Percentiles rank a stretch among this genome's conserved stretches.
Conservation (phyloP, 345 rosid species). For the Heritiera fomes region DNA sequence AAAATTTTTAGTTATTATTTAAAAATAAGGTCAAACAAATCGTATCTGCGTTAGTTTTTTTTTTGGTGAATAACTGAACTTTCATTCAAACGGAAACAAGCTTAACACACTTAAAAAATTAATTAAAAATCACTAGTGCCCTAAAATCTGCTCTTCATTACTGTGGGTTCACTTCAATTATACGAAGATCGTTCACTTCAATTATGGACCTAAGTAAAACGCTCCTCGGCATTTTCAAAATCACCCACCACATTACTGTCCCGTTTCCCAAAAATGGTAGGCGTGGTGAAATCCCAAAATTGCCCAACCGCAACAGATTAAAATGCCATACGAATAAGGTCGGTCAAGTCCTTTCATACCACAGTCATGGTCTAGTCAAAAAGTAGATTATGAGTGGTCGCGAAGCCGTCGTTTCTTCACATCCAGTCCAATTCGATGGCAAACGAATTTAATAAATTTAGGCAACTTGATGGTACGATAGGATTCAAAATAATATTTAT, state of each 20-base stretch:
- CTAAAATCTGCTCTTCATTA: background rate
- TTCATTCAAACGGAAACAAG: no score
- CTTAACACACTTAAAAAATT: background rate
- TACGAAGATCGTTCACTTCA: slow-evolving; percentile 2
- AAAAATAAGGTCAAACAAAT: background rate
- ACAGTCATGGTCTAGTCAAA: slow-evolving; percentile 33
- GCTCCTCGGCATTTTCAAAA: background rate
- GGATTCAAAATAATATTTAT: no score
- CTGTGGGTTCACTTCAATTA: slow-evolving; percentile 14
- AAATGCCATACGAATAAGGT: background rate
- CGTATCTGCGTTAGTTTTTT: background rate
- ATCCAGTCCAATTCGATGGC: slow-evolving; percentile 46
- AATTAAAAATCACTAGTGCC: background rate
- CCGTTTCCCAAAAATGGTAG: no score
- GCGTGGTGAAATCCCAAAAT: no score
- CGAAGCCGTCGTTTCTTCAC: slow-evolving; percentile 32
- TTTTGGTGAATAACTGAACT: no score
- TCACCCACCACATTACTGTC: no score
- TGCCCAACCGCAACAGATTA: no score
- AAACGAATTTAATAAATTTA: background rate
- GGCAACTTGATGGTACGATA: no score
- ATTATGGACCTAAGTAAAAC: background rate
- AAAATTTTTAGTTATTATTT: background rate
- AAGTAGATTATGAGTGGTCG: background rate
- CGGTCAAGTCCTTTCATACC: background rate